These are phyloP conservation scores for Andrographis paniculata DNA, from an alignment of 305 asterid species.

Conservation along the genomic window DNA sequence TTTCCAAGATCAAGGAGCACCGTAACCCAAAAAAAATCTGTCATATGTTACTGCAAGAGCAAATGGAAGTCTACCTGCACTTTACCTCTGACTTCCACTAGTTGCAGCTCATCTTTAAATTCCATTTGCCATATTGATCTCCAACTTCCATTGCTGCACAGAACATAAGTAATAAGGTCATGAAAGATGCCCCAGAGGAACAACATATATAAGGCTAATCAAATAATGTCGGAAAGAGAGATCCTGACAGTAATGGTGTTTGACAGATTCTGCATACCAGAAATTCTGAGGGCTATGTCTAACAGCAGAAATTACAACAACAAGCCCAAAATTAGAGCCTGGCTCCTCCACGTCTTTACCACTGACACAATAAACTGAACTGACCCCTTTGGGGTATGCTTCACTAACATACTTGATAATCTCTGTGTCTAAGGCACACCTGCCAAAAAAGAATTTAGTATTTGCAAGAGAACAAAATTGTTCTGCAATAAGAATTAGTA, in stretches of 20 bases:
- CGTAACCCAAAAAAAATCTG: conserved; percentile 14
- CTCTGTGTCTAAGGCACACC: conserved; percentile 85
- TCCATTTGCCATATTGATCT: conserved; percentile 69
- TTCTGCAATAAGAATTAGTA: conserved; percentile 13
- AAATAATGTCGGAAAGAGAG: conserved; percentile 9
- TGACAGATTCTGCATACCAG: conserved; percentile 45
- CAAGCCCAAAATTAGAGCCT: conserved; percentile 82
- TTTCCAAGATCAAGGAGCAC: not conserved
- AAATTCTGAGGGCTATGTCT: conserved; percentile 94
- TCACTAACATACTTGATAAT: conserved; percentile 73
- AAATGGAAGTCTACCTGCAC: conserved; percentile 51
- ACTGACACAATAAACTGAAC: conserved; percentile 69
- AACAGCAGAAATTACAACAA: conserved; percentile 85
- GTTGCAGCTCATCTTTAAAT: conserved; percentile 71
- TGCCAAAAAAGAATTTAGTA: conserved; percentile 29
- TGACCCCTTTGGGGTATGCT: conserved; percentile 80
- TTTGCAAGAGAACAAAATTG: conserved; percentile 19
- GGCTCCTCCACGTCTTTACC: conserved; percentile 88
- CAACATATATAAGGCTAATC: no score
- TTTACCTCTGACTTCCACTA: conserved; percentile 72
- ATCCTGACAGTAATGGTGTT: conserved; percentile 11
- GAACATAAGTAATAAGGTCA: conserved; percentile 21
- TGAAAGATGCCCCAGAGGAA: not conserved
- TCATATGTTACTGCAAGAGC: conserved; percentile 12
- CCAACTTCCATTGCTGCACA: conserved; percentile 90